A percentile compares a stretch with the other conserved stretches of the same genome.
Conservation (phyloP, 805 yeast species). For the Starmerella kuoi region DNA sequence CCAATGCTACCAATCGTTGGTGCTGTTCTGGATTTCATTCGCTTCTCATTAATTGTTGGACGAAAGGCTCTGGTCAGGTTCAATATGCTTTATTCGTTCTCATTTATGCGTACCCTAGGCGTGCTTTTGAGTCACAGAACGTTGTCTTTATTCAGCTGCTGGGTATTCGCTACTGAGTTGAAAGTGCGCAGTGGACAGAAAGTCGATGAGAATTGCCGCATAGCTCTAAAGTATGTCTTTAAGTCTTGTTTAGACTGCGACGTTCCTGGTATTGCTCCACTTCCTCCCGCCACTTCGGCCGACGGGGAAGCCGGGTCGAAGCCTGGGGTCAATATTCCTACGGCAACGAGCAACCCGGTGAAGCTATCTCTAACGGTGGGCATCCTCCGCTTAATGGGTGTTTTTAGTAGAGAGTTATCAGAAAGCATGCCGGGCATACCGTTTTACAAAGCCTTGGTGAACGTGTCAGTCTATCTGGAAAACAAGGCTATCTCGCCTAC, state of each 20-base stretch:
- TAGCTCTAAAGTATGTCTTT: neutral
- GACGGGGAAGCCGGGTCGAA: neutral
- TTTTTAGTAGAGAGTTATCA: neutral
- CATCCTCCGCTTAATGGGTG: neutral
- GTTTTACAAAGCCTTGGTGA: neutral
- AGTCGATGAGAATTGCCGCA: neutral
- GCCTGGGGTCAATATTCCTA: neutral
- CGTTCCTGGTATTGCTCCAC: neutral
- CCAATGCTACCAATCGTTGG: neutral
- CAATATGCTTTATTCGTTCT: neutral
- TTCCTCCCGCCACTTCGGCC: neutral
- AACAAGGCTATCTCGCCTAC: neutral
- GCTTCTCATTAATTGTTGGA: neutral
- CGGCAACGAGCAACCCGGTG: neutral
- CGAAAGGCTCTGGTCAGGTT: neutral
- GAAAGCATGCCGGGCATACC: neutral
- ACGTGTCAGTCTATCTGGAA: neutral
- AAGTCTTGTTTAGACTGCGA: neutral
- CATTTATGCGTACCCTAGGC: neutral
- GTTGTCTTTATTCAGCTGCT: conserved; percentile 1
- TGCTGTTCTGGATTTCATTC: neutral
- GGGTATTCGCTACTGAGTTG: neutral
- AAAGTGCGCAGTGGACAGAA: neutral
- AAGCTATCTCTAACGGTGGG: neutral
- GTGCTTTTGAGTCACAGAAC: neutral